Base-by-base conservation (phyloP, 192 early-diverging fungal genomes). In the Spinellus fusiger region DNA sequence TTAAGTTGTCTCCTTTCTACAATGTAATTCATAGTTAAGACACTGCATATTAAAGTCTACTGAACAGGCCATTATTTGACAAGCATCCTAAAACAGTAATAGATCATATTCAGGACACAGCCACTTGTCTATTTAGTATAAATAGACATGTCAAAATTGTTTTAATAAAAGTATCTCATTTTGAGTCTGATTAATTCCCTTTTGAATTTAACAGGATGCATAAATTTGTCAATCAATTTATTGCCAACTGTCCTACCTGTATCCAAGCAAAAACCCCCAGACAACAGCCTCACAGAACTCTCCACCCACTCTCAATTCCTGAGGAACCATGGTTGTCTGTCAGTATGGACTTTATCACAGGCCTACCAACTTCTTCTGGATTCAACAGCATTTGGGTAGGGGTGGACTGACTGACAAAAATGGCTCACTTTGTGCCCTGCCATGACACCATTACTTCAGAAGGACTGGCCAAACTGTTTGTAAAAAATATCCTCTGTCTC, bases 391-490 rank as follows among this genome's bases (percentile, higher is more conserved):
- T 84, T 15, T 60, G 70, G 1, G 74, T 84, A 0, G 63, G 77
- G 26, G 78, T 80, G 0, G 76, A 80, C n/a, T 35, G 66, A 16
- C 46, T 75, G 0, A 69, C 77, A 0, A 85, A 82, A 46, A 59
- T 59, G 46, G 52, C 65, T 1, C 27, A 51, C n/a, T 73, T 74
- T 48, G 25, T 68, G 2, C 23, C 62, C 0, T 58, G 51, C 25
- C 27, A 31, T 0, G 62, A 62, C 28, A 46, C 28, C 1, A 59
- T 61, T 26, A 52, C 51, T 8, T 67, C 71, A 0, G 10, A 52
- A 3, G 51, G 68, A 2, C 46, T 55, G 34, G 69, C 76, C 4
- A 5, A 18, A 31, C 10, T 70, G 10, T 74, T 69, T 44, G 33
- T 68, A 12, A 8, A 66, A 33, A 1, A 37, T 3, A 47, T 79